Conservation (phyloP, 805 yeast genomes). For the Brettanomyces nanus region DNA sequence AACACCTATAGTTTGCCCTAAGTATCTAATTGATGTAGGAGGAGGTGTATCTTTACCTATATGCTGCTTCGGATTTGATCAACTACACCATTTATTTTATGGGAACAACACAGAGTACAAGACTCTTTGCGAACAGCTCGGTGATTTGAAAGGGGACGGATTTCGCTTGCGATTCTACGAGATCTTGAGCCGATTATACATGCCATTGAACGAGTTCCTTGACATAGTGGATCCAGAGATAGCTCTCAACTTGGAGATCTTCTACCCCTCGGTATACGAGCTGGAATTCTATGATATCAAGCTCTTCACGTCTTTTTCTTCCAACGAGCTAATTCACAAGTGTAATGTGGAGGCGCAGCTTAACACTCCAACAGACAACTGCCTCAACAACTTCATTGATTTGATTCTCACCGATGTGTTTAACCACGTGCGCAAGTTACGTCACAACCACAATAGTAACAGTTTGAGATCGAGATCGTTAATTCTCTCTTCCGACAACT, state of each 20-base stretch:
- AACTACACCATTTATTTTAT: conserved; percentile 26
- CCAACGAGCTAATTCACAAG: conserved; percentile 11
- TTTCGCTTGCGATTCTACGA: conserved; percentile 31
- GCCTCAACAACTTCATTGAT: conserved; percentile 72
- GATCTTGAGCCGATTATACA: conserved; percentile 38
- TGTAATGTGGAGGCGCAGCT: conserved; percentile 5
- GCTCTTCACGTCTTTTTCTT: conserved; percentile 16
- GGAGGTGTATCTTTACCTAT: conserved; percentile 49
- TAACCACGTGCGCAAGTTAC: conserved; percentile 57
- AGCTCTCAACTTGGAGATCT: conserved; percentile 64
- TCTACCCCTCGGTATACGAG: conserved; percentile 57
- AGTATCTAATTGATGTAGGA: conserved; percentile 40
- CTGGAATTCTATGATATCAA: conserved; percentile 22
- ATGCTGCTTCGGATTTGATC: conserved; percentile 46
- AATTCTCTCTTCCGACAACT: conserved; percentile 78
- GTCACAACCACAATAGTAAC: conserved; percentile 22
- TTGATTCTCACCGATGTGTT: conserved; percentile 62
- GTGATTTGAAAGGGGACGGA: conserved; percentile 7
- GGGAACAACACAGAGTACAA: conserved; percentile 10
- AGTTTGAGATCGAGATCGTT: conserved; percentile 51
- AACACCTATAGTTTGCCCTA: conserved; percentile 76
- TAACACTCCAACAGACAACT: conserved; percentile 19
- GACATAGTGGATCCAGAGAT: conserved; percentile 46
- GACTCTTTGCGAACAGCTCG: conserved; percentile 11
- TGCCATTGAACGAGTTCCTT: conserved; percentile 56